Base-by-base conservation (phyloP, 768 basidiomycete genomes). In the Auriscalpium microsporum region DNA sequence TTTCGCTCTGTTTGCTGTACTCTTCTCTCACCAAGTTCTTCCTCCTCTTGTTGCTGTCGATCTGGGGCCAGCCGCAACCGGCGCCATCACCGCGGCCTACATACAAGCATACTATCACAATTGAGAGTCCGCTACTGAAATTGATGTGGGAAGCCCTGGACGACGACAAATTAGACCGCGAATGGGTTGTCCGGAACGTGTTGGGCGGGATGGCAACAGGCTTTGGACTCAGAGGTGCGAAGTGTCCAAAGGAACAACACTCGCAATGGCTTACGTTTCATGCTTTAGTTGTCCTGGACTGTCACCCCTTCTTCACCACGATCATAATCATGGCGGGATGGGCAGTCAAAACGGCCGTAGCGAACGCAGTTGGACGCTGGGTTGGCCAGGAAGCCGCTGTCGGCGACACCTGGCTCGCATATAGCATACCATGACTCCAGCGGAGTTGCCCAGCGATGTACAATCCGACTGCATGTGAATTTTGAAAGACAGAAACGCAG, bases 181-280 rank as follows among this genome's bases (percentile, higher is more conserved):
- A 87, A 63, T 93, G 90, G 90, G 72, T 90, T 7, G 82, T 92
- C 4, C 77, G 90, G 23, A 92, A 93, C 61, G 74, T 91, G 10
- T 72, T 93, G 2, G 90, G 90, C 10, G 90, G 90, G 0, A 84
- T 93, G 81, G 85, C 89, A 10, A 86, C 90, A 35, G 90, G 90
- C 1, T 93, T 92, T 66, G 90, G 89, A 0, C 68, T 93, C 52
- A 80, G 90, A 64, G 87, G 90, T 90, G 62, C 45, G 73, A 65
- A 0, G n/a, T 28, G 21, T 19, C 45, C 33, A 14, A 8, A 38
- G 3, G 28, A 28, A 28, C 28, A 28, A 28, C 28, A 28, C 5
- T 7, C 5, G 28, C 28, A 28, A 28, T 7, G 28, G 28, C 28
- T 28, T 4, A 28, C 28, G 28, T 28, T 28, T 28, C 23, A 14